Percentiles rank a stretch among this genome's conserved stretches.
Conservation (phyloP, 2,329 filamentous ascomycete species). For the Aureobasidium sp. region DNA sequence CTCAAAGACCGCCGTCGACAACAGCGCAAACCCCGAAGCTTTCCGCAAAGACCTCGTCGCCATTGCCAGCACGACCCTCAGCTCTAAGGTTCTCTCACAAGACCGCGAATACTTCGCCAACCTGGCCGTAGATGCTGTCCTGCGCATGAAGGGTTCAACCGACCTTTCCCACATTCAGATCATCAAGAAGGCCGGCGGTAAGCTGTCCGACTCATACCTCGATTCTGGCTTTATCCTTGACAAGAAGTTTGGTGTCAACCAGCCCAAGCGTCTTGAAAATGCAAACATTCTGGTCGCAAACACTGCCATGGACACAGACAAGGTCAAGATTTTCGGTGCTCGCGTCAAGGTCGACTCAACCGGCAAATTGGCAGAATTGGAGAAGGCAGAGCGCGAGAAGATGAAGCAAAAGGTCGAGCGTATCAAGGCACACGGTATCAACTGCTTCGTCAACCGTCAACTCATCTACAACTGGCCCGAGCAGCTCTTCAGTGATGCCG, state of each 20-base stretch:
- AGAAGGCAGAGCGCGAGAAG: slow-evolving; percentile 97
- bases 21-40: slow-evolving; percentile 72
- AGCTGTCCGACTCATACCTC: slow-evolving; percentile 93
- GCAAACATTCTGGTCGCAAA: slow-evolving; percentile 97
- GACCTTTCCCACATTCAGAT: slow-evolving; percentile 98
- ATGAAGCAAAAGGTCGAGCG: slow-evolving; percentile 99
- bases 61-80: slow-evolving; percentile 91
- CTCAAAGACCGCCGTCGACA: slow-evolving; percentile 78
- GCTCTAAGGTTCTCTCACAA: slow-evolving; percentile 93
- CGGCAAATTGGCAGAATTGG: slow-evolving; percentile 93
- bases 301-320: slow-evolving; percentile 99
- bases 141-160: slow-evolving; percentile 80
- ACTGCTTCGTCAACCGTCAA: slow-evolving; percentile 99
- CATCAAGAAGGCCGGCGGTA: slow-evolving; percentile 98
- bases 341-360: slow-evolving; percentile 95
- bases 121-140: slow-evolving; percentile 83
- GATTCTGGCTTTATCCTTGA: slow-evolving; percentile 98
- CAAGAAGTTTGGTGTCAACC: slow-evolving; percentile 98
- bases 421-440: slow-evolving; percentile 98
- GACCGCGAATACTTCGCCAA: slow-evolving; percentile 87
- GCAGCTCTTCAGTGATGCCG: slow-evolving; percentile 94
- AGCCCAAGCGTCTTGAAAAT: slow-evolving; percentile 94
- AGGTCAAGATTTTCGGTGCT: slow-evolving; percentile 98
- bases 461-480: slow-evolving; percentile 99
- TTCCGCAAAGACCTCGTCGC: slow-evolving; percentile 86